Percentiles rank a stretch among this genome's conserved stretches.
phyloP scores from a whole-genome alignment of 768 basidiomycete species.

The Tulasnella sp. region DNA sequence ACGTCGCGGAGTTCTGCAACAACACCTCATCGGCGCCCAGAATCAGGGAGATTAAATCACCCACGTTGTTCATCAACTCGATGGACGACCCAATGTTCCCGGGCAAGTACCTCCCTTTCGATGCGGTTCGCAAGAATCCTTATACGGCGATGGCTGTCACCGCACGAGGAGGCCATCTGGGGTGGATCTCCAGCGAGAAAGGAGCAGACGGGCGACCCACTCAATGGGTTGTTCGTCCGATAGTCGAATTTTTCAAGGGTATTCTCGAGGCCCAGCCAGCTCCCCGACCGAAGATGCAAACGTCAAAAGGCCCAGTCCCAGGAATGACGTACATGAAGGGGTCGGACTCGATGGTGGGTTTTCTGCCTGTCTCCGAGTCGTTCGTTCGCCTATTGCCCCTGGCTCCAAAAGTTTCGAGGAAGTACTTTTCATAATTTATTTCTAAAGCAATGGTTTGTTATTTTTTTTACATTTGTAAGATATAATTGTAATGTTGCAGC shows the following conservation, averaged over 20 bases:
- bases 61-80: neutral
- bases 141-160: neutral
- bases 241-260: neutral
- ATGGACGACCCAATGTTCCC: neutral
- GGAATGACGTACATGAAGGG: too few species aligned
- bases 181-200: neutral
- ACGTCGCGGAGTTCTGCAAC: neutral
- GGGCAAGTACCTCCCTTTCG: neutral
- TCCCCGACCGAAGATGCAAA: too few species aligned
- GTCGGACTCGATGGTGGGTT: too few species aligned
- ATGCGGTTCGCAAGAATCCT: neutral
- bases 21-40: neutral
- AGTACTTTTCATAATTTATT: too few species aligned
- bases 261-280: neutral
- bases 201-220: neutral
- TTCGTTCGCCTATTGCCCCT: too few species aligned
- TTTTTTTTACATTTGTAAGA: too few species aligned
- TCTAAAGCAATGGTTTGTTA: too few species aligned
- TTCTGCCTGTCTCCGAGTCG: too few species aligned
- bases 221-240: neutral
- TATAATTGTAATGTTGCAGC: too few species aligned
- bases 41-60: neutral
- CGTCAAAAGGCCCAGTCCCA: too few species aligned
- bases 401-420: too few species aligned
- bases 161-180: neutral